These are phyloP conservation scores for Aspergillus homomorphus DNA, from an alignment of 495 filamentous ascomycete genomes.

Conservation along the genomic window DNA sequence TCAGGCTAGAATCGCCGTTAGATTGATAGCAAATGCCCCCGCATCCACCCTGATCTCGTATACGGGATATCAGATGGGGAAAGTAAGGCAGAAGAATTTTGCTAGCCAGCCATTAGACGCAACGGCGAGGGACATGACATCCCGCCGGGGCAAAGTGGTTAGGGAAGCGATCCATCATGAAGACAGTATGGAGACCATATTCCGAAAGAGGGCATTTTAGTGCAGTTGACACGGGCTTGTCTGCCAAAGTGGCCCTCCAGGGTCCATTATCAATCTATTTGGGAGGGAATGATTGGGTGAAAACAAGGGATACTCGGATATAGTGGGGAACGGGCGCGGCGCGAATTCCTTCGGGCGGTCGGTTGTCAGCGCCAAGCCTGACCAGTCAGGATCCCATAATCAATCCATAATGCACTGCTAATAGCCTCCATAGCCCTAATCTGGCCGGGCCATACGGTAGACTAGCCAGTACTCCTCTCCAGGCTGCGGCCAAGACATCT, in stretches of 20 bases:
- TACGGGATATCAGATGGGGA: neutral
- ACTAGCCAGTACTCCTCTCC: neutral
- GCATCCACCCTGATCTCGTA: neutral
- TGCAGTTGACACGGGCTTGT: neutral
- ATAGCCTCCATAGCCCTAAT: neutral
- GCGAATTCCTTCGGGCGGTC: neutral
- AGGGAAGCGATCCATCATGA: too few relatives aligned
- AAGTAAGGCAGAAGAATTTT: neutral
- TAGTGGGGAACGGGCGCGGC: too few relatives aligned
- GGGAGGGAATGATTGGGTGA: neutral
- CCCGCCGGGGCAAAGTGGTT: too few relatives aligned
- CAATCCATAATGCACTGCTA: neutral
- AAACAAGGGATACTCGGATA: neutral
- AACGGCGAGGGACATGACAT: neutral
- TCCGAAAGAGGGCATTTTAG: neutral
- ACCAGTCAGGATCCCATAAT: neutral
- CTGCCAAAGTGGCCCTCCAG: neutral
- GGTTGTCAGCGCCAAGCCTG: neutral
- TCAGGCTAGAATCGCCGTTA: neutral
- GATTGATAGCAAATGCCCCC: neutral
- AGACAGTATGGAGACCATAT: neutral
- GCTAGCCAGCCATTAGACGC: neutral
- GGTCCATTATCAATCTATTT: neutral
- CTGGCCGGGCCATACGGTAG: too few relatives aligned
- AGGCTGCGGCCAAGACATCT: neutral